Evolutionary conservation across 2,329 filamentous ascomycete species (phyloP), one percentile per base, ranked within the genome.

Genomic region (Aspergillus fischeri): DNA sequence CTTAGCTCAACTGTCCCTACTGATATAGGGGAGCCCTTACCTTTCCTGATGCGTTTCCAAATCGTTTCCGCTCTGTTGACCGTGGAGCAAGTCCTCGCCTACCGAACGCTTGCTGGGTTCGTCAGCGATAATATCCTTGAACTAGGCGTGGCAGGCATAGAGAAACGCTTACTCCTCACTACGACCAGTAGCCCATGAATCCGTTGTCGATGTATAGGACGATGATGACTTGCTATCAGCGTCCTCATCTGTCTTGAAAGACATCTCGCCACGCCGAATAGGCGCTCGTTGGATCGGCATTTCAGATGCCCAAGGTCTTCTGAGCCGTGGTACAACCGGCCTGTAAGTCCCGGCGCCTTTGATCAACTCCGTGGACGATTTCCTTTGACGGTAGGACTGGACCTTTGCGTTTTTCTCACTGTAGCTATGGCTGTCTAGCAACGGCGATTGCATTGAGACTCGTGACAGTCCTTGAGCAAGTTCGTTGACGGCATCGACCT

Each of bases 381-480:
- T 29, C 9, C 9, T 38, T 28, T 14, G 49, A 6, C 7, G 27
- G 10, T 27, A 35, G 14, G 24, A 27, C 21, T 51, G 42, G 10
- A 35, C 28, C 50, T 51, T 59, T 25, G 53, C 60, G 20, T 49
- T 60, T 44, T 53, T 60, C 49, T 14, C 10, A 14, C 24, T 24
- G 44, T 14, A 25, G 4, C 24, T 47, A 25, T 47, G 44, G 49
- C 57, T 51, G 11, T 51, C 24, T 27, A 49, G 54, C 45, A 53
- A 49, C 10, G 58, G 49, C 17, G 63, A 58, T 11, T 50, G 59
- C n/a, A 52, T 45, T n/a, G 65, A 64, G 2, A 59, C 60, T 38
- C 51, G 51, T 35, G 66, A 63, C 8, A 73, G 64, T 41, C 70
- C 70, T 49, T 66, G 59, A 25, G 73, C 63, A 6, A 72, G 63